Base-by-base conservation (phyloP, 1,284 basidiomycete species). In the Irpex sp. region DNA sequence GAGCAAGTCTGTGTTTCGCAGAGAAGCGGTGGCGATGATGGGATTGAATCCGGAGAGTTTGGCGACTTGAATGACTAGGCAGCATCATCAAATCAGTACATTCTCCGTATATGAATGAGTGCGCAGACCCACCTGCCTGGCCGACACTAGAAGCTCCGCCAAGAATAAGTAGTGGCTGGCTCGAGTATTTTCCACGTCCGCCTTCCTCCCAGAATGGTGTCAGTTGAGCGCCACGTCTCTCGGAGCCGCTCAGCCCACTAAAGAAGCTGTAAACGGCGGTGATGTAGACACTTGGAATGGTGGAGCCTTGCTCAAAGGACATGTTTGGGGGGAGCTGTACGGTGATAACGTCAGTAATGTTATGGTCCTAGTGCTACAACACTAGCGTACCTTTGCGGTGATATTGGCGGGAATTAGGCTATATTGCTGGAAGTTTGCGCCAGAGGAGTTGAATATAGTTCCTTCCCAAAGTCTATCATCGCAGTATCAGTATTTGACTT, bases 21-120 rank as follows among this genome's bases (percentile, higher is more conserved):
- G 63, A 8, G 82, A 84, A 4, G 80, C 75, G 5, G 82, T 83
- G 11, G 80, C 74, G 63, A 84, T 77, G 63, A 84, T 81, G 4
- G 77, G 77, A 1, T 74, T 77, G 70, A 83, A 83, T 0, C 83
- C 83, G 0, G 81, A 79, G 8, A 82, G 67, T 62, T 75, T 77
- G 7, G 79, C 79, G 17, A 84, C 71, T 68, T 85, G 81, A 39
- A 81, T 76, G 0, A 71, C 74, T 72, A 59, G n/a, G n/a, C 71
- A 60, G 37, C 5, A 13, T n/a, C 5, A 39, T 39, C 5, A 39
- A 39, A 13, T 39, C 5, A 13, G 37, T 39, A n/a, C 6, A 39
- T 5, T 39, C n/a, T n/a, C n/a, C 49, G 11, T 8, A 2, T 39
- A 39, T 39, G 37, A 39, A 21, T 21, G 9, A 8, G 37, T 15